A percentile compares a stretch with the other conserved stretches of the same genome.
Evolutionary conservation across 805 yeast genomes (phyloP).

Genomic region (Candida sonorensis): DNA sequence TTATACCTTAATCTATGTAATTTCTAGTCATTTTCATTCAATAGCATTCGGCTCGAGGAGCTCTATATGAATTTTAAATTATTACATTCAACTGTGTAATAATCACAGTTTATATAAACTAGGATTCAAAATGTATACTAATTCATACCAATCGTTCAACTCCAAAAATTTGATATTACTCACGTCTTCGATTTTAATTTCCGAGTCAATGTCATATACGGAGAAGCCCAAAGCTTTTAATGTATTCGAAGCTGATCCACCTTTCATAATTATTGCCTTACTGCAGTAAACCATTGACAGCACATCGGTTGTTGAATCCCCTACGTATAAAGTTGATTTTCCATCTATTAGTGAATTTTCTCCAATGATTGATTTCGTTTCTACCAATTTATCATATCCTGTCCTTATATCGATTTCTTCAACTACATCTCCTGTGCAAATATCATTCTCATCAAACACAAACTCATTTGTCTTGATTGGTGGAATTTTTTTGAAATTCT

Average conservation of each 20-base stretch:
- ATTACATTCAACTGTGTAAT: too few relatives aligned
- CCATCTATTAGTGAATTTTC: too few relatives aligned
- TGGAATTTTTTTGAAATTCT: slow-evolving; percentile 11
- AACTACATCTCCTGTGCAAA: slow-evolving; percentile 20
- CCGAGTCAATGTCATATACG: slow-evolving; percentile 14
- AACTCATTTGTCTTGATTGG: slow-evolving; percentile 46
- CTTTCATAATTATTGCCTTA: slow-evolving; percentile 39
- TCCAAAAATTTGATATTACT: slow-evolving; percentile 13
- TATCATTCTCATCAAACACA: slow-evolving; percentile 24
- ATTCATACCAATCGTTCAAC: slow-evolving; percentile 15
- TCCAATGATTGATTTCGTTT: slow-evolving; percentile 15
- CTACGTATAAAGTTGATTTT: slow-evolving; percentile 49
- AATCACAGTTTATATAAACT: slow-evolving; percentile 6
- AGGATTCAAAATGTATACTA: slow-evolving; percentile 7
- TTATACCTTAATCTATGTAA: too few relatives aligned
- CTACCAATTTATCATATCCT: slow-evolving; percentile 43
- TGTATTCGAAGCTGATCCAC: slow-evolving; percentile 28
- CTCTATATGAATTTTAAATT: too few relatives aligned
- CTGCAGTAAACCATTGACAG: slow-evolving; percentile 41
- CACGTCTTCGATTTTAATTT: too few relatives aligned
- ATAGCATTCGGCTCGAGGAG: too few relatives aligned
- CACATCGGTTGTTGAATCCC: slow-evolving; percentile 59
- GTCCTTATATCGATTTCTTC: slow-evolving; percentile 34
- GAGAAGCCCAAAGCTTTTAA: slow-evolving; percentile 18
- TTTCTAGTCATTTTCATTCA: too few relatives aligned